Evolutionary conservation across 1,284 basidiomycete genomes (phyloP).

Genomic region (Psilocybe mexicana): DNA sequence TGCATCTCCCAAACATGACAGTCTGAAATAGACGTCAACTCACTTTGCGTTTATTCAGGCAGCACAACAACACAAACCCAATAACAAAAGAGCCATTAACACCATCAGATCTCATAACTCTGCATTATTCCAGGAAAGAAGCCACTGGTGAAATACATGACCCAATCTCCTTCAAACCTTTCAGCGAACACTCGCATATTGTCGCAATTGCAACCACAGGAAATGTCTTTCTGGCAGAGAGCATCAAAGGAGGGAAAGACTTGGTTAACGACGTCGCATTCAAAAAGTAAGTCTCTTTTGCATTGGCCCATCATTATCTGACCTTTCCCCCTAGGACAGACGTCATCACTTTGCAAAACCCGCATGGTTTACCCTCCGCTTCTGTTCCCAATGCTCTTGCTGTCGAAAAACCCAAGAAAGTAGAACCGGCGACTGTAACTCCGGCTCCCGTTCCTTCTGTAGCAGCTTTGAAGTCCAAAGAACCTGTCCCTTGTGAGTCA

Average conservation of each 20-base stretch:
- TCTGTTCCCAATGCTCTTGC: conserved; percentile 45
- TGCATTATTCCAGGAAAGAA: conserved; percentile 83
- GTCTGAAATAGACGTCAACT: conserved; percentile 12
- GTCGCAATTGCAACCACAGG: conserved; percentile 89
- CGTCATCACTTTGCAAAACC: conserved; percentile 90
- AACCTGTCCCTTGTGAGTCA: conserved; percentile 62
- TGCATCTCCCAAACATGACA: conserved; percentile 30
- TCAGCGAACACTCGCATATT: conserved; percentile 89
- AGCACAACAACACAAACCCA: conserved; percentile 81
- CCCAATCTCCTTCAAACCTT: conserved; percentile 91
- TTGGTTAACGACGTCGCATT: conserved; percentile 85
- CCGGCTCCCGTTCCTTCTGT: conserved; percentile 30
- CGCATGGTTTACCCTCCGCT: conserved; percentile 67
- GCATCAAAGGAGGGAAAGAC: conserved; percentile 87
- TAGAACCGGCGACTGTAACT: conserved; percentile 32
- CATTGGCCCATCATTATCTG: conserved; percentile 6
- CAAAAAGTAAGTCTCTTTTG: conserved; percentile 59
- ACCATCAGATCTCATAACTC: conserved; percentile 80
- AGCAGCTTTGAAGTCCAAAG: conserved; percentile 52
- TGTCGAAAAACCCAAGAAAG: conserved; percentile 26
- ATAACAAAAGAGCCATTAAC: conserved; percentile 82
- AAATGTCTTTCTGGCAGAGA: conserved; percentile 89
- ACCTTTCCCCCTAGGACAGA: conserved; percentile 65
- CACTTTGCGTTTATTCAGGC: conserved; percentile 38
- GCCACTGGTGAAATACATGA: conserved; percentile 83